Evolutionary conservation across 2,329 filamentous ascomycete species (phyloP).

Genomic region (Ascochyta viciae-villosae): DNA sequence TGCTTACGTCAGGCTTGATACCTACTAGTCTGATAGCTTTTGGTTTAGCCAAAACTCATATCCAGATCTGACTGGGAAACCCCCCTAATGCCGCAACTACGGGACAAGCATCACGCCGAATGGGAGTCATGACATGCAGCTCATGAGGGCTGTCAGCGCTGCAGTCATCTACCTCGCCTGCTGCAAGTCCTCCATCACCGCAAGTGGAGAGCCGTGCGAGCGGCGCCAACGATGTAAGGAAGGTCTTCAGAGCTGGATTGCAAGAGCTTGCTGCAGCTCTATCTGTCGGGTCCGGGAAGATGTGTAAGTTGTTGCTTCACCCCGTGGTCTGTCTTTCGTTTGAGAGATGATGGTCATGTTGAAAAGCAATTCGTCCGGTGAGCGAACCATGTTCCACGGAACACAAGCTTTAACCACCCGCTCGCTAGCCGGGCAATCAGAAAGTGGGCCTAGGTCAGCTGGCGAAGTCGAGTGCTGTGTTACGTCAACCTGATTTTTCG

Average conservation of each 20-base stretch:
- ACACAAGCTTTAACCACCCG: constrained; percentile 15
- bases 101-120: not conserved
- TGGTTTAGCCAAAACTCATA: no score
- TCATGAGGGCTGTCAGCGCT: not conserved
- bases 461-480: not conserved
- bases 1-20: no score
- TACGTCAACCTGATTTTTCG: constrained; percentile 11
- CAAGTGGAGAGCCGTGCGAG: constrained; percentile 3
- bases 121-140: not conserved
- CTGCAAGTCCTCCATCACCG: not conserved
- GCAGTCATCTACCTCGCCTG: not conserved
- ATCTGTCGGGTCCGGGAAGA: not conserved
- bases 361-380: constrained; percentile 8
- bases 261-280: not conserved
- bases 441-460: constrained; percentile 12
- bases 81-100: not conserved
- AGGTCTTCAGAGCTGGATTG: not conserved
- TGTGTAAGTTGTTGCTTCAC: not conserved
- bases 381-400: constrained; percentile 4
- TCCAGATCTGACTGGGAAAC: no score
- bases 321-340: not conserved
- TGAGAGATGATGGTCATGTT: not conserved
- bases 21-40: no score
- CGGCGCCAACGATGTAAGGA: not conserved
- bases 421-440: constrained; percentile 6